A percentile compares a stretch with the other conserved stretches of the same genome.
Evolutionary conservation across 257 asterid species (phyloP).

Genomic region (Solanum lignicaule): DNA sequence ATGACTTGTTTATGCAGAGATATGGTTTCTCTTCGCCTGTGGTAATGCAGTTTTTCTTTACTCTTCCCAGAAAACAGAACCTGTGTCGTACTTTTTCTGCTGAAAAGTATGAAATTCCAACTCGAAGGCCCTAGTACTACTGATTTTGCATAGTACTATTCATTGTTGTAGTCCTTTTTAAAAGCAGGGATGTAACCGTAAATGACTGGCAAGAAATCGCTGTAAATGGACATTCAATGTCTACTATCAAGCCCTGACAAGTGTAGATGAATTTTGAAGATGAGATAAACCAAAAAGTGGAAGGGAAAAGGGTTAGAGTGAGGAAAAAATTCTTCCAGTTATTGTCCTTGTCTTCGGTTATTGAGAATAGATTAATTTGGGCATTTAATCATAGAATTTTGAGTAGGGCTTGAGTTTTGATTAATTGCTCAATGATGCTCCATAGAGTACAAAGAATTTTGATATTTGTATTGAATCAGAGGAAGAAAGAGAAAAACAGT

Average conservation of each 20-base stretch:
- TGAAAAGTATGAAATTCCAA: not conserved
- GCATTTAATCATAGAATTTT: not conserved
- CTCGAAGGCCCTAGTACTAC: not conserved
- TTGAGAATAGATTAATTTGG: not conserved
- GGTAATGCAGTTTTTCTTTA: conserved; percentile 35
- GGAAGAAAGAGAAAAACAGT: not conserved
- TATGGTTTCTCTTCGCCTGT: conserved; percentile 95
- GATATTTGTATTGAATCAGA: not conserved
- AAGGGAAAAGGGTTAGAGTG: not conserved
- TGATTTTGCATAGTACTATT: not conserved
- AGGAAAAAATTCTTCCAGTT: not conserved
- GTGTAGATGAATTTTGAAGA: not conserved
- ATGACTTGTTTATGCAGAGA: conserved; percentile 72
- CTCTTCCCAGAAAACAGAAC: not conserved
- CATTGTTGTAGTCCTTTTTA: not conserved
- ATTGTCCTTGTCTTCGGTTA: not conserved
- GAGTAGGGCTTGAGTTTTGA: not conserved
- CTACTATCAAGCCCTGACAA: not conserved
- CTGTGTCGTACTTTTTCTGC: not conserved
- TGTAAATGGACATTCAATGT: not conserved
- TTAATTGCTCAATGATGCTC: not conserved
- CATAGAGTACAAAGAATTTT: not conserved
- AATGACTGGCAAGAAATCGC: not conserved
- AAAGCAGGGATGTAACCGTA: not conserved
- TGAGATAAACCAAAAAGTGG: not conserved